Conservation (phyloP, 495 filamentous ascomycete genomes). For the Penicillium lagena region DNA sequence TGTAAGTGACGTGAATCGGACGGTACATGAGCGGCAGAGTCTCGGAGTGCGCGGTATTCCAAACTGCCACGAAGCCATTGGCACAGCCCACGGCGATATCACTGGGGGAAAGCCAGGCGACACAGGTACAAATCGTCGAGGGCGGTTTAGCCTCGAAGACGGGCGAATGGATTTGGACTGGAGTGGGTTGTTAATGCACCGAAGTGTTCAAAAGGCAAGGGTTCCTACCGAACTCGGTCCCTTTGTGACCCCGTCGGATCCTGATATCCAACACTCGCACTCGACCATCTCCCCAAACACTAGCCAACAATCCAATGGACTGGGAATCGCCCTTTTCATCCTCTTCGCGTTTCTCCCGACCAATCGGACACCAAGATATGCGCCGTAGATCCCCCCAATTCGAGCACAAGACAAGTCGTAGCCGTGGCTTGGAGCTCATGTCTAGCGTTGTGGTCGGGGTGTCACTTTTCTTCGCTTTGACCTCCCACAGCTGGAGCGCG, state of each 20-base stretch:
- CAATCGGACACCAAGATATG: slow-evolving; percentile 59
- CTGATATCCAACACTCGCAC: slow-evolving; percentile 53
- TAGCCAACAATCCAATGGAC: slow-evolving; percentile 54
- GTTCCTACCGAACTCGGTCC: slow-evolving; percentile 29
- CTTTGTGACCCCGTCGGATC: slow-evolving; percentile 20
- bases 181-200: not conserved
- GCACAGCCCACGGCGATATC: slow-evolving; percentile 56
- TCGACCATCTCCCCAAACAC: slow-evolving; percentile 56
- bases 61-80: slow-evolving; percentile 56
- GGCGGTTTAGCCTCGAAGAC: slow-evolving; percentile 47
- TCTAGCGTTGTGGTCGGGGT: slow-evolving; percentile 28
- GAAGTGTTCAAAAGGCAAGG: no score
- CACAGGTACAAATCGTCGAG: slow-evolving; percentile 48
- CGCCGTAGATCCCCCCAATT: slow-evolving; percentile 55
- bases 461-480: slow-evolving; percentile 30
- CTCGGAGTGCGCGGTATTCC: slow-evolving; percentile 38
- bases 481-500: slow-evolving; percentile 55
- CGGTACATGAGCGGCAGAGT: slow-evolving; percentile 30
- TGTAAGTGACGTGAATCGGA: slow-evolving; percentile 53
- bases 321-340: slow-evolving; percentile 24
- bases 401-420: slow-evolving; percentile 50
- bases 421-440: slow-evolving; percentile 26
- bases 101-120: slow-evolving; percentile 57
- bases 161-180: slow-evolving; percentile 43
- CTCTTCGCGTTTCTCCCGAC: slow-evolving; percentile 25